Conservation (phyloP, 257 asterid genomes). For the Solanum verrucosum region DNA sequence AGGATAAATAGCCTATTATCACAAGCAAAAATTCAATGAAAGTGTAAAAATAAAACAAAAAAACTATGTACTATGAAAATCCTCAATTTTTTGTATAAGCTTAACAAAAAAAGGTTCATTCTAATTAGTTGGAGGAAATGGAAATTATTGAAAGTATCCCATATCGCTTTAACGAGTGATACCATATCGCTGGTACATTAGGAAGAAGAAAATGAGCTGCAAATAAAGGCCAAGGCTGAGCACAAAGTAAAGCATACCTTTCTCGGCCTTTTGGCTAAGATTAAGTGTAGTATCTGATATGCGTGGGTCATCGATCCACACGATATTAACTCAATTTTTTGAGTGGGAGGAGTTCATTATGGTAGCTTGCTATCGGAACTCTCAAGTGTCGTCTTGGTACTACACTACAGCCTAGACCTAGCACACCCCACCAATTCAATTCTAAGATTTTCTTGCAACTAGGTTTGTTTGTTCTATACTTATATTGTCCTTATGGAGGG, state of each 20-base stretch:
- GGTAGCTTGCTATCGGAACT: not conserved
- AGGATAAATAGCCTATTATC: too few species aligned
- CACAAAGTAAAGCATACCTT: not conserved
- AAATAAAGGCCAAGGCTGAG: not conserved
- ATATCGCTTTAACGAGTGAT: not conserved
- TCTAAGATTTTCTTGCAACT: not conserved
- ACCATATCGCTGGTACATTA: not conserved
- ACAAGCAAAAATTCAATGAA: too few species aligned
- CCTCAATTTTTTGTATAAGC: not conserved
- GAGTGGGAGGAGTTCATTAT: not conserved
- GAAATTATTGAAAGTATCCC: not conserved
- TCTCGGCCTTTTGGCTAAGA: constrained; percentile 34
- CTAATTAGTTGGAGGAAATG: not conserved
- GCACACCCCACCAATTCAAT: not conserved
- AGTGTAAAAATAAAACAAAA: too few species aligned
- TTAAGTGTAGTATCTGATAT: constrained; percentile 32
- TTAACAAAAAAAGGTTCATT: not conserved
- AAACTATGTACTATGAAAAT: not conserved
- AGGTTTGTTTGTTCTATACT: not conserved
- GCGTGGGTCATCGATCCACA: not conserved
- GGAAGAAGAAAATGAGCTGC: not conserved
- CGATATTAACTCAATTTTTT: not conserved
- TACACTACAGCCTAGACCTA: not conserved
- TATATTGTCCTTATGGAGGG: not conserved
- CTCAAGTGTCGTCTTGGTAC: not conserved